Evolutionary conservation across 2,329 filamentous ascomycete species (phyloP).

Genomic region (Sporothrix dimorphospora): DNA sequence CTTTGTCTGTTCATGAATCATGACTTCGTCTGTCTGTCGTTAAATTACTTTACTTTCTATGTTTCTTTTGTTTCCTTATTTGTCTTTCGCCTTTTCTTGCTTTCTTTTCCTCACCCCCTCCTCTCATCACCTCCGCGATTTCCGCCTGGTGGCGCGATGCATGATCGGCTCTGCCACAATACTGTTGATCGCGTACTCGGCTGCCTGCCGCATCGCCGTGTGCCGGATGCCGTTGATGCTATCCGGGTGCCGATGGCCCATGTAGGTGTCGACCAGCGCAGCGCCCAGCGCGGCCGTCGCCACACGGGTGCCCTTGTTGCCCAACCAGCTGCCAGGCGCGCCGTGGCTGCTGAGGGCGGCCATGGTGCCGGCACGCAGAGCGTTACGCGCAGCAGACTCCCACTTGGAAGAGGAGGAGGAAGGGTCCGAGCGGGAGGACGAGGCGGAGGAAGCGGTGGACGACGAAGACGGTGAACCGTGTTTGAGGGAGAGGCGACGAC

Average conservation of each 20-base stretch:
- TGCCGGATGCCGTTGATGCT: conserved; percentile 37
- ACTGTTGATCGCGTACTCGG: conserved; percentile 36
- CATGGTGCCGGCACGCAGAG: conserved; percentile 37
- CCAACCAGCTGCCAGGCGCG: conserved; percentile 35
- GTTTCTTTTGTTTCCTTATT: neutral
- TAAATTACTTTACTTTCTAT: neutral
- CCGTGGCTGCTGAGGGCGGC: conserved; percentile 34
- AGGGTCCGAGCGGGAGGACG: neutral
- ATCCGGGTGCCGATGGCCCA: conserved; percentile 34
- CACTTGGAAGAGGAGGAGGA: conserved; percentile 25
- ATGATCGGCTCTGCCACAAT: conserved; percentile 35
- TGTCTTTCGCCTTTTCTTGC: neutral
- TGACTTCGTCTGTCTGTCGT: neutral
- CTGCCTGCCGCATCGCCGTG: conserved; percentile 37
- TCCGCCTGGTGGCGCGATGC: conserved; percentile 16
- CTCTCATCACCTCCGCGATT: neutral
- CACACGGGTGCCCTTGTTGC: conserved; percentile 36
- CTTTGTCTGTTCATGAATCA: neutral
- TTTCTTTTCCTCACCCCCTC: neutral
- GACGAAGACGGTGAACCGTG: neutral
- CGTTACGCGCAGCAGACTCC: conserved; percentile 35
- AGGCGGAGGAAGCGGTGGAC: neutral
- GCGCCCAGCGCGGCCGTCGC: conserved; percentile 38
- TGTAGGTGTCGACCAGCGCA: conserved; percentile 38
- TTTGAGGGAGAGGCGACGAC: neutral